A percentile compares a stretch with the other conserved stretches of the same genome.
phyloP scores from a whole-genome alignment of 257 asterid species.

The Rehmannia glutinosa region DNA sequence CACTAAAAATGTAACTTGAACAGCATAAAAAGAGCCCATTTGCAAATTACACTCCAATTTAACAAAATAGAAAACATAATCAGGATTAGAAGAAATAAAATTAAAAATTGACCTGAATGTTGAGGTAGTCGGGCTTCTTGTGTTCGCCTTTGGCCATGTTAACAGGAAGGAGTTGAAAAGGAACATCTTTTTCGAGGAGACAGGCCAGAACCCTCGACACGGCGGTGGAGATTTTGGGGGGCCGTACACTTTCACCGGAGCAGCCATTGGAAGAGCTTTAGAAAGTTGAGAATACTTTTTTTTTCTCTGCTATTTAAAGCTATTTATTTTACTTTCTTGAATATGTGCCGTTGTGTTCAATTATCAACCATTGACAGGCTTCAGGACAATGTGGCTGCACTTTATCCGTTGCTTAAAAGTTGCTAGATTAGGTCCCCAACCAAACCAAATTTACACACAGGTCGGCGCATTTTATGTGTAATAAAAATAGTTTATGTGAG shows the following conservation, averaged over 20 bases:
- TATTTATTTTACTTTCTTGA: neutral
- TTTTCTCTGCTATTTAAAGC: neutral
- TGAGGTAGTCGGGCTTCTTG: constrained; percentile 74
- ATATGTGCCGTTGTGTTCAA: neutral
- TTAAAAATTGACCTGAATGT: constrained; percentile 53
- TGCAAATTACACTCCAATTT: neutral
- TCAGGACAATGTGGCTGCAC: too few relatives aligned
- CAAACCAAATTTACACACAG: too few relatives aligned
- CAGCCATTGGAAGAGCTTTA: constrained; percentile 47
- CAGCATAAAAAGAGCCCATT: neutral
- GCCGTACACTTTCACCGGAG: constrained; percentile 74
- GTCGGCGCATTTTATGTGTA: too few relatives aligned
- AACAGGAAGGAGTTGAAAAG: constrained; percentile 58
- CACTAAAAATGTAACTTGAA: neutral
- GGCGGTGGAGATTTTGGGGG: constrained; percentile 70
- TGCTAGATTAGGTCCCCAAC: too few relatives aligned
- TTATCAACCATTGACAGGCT: neutral
- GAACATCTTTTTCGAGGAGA: constrained; percentile 74
- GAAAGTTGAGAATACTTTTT: too few relatives aligned
- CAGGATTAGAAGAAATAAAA: too few relatives aligned
- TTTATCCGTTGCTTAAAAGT: too few relatives aligned
- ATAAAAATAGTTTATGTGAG: too few relatives aligned
- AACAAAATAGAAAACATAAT: too few relatives aligned
- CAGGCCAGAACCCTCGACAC: constrained; percentile 69
- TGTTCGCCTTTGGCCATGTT: constrained; percentile 79